Percentiles rank a stretch among this genome's conserved stretches.
These are phyloP conservation scores for Clausena lansium DNA, from an alignment of 345 rosid genomes.

Conservation along the genomic window DNA sequence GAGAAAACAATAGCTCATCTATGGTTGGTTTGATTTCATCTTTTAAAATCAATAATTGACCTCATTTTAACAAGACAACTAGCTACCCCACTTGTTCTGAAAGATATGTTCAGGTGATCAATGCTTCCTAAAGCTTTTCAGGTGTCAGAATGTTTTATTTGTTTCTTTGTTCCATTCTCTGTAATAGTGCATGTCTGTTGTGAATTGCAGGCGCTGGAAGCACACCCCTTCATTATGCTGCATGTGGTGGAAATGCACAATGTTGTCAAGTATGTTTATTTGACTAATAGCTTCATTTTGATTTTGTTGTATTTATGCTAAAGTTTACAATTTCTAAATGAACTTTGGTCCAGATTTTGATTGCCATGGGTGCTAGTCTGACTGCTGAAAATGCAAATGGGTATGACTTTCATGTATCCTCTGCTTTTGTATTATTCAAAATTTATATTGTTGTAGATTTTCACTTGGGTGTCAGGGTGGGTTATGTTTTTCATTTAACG, in stretches of 20 bases:
- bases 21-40: not conserved
- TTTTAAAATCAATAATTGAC: not conserved
- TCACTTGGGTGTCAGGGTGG: not conserved
- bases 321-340: conserved; percentile 4
- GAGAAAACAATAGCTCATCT: not conserved
- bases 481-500: not conserved
- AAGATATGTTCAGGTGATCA: not conserved
- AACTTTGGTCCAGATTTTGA: conserved; percentile 60
- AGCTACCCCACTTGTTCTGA: not conserved
- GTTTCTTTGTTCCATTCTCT: not conserved
- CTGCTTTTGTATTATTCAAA: not conserved
- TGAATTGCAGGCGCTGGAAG: conserved; percentile 82
- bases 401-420: conserved; percentile 33
- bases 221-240: conserved; percentile 92
- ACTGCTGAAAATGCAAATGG: conserved; percentile 73
- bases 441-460: not conserved
- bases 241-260: conserved; percentile 92
- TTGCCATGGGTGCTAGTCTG: conserved; percentile 74
- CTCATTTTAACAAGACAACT: not conserved
- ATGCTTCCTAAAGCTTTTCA: not conserved
- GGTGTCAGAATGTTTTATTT: not conserved
- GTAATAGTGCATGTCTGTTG: not conserved
- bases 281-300: conserved; percentile 9
- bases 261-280: conserved; percentile 76
- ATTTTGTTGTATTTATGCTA: conserved; percentile 10